These are phyloP conservation scores for Lactarius sp. DNA, from an alignment of 768 basidiomycete species.

Conservation along the genomic window DNA sequence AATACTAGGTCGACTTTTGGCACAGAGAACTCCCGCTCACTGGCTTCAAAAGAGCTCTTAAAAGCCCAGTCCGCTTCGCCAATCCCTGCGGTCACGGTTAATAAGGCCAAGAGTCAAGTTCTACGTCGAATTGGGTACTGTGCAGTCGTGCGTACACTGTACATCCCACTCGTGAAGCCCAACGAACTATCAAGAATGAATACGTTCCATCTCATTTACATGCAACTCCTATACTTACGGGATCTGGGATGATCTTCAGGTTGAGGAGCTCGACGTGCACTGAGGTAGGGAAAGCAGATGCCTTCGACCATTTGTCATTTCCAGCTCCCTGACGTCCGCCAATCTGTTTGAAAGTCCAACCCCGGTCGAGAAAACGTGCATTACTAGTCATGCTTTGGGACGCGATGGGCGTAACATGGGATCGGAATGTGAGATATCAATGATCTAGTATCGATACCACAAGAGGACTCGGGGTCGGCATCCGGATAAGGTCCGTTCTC, in stretches of 20 bases:
- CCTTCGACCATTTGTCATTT: conserved; percentile 58
- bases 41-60: conserved; percentile 55
- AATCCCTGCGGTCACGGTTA: conserved; percentile 54
- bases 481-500: not conserved
- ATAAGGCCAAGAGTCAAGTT: not conserved
- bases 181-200: conserved; percentile 47
- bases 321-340: conserved; percentile 52
- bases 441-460: too few relatives aligned
- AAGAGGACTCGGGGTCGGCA: not conserved
- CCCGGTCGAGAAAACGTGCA: conserved; percentile 33
- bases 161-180: conserved; percentile 86
- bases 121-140: not conserved
- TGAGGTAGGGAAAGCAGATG: conserved; percentile 70
- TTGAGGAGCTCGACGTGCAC: conserved; percentile 84
- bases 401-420: not conserved
- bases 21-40: conserved; percentile 41
- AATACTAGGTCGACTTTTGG: conserved; percentile 71
- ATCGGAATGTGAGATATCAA: conserved; percentile 2
- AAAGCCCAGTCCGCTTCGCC: conserved; percentile 87
- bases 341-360: conserved; percentile 68
- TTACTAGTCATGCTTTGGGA: conserved; percentile 27
- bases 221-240: conserved; percentile 43
- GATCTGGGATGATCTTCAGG: conserved; percentile 71
- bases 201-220: not conserved
- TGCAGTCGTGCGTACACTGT: conserved; percentile 56